Percentiles rank a stretch among this genome's conserved stretches.
These are phyloP conservation scores for Phylloporus sp. DNA, from an alignment of 1,284 basidiomycete genomes.

Conservation along the genomic window DNA sequence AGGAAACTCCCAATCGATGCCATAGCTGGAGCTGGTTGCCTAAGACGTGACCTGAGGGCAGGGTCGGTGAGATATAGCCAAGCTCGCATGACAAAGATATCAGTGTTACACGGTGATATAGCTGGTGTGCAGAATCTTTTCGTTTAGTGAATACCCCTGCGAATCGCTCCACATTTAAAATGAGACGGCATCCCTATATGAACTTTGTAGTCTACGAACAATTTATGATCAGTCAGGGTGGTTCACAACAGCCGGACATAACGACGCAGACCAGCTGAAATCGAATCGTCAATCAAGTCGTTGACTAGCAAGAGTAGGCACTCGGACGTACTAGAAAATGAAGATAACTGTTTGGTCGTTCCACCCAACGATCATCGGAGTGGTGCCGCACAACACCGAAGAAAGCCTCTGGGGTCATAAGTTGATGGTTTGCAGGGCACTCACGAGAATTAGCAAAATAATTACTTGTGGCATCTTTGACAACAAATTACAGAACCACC, in stretches of 20 bases:
- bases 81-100: not conserved
- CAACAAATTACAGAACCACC: conserved; percentile 22
- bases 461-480: conserved; percentile 19
- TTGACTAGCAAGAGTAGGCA: not conserved
- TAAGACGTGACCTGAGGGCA: too few species aligned
- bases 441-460: conserved; percentile 20
- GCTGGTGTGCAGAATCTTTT: conserved; percentile 20
- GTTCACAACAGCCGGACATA: conserved; percentile 21
- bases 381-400: conserved; percentile 10
- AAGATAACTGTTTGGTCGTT: conserved; percentile 3
- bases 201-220: not conserved
- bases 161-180: conserved; percentile 25
- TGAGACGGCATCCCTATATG: conserved; percentile 21
- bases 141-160: conserved; percentile 1
- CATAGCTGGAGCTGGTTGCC: too few species aligned
- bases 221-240: not conserved
- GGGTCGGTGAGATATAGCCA: too few species aligned
- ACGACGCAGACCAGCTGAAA: conserved; percentile 17
- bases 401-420: not conserved
- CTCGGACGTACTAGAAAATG: conserved; percentile 15
- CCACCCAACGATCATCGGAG: conserved; percentile 4
- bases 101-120: conserved; percentile 10
- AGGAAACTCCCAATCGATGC: too few species aligned
- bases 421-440: conserved; percentile 1
- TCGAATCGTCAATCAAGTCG: conserved; percentile 1